A percentile compares a stretch with the other conserved stretches of the same genome.
These are phyloP conservation scores for Tulasnella sp. DNA, from an alignment of 768 basidiomycete species.

Conservation along the genomic window DNA sequence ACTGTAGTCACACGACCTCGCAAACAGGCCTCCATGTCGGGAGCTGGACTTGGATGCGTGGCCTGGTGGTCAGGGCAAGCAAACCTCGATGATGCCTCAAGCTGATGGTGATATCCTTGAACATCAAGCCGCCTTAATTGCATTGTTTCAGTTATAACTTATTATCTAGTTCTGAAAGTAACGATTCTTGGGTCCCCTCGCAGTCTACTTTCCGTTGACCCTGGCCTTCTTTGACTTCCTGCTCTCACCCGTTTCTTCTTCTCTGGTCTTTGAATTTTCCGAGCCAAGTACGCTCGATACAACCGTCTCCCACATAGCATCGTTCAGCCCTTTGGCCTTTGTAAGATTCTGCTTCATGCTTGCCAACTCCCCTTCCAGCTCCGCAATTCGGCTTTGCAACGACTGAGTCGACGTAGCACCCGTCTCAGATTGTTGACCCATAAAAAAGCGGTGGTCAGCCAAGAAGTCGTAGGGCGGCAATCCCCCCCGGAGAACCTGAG, in stretches of 20 bases:
- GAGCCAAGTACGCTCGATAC: slow-evolving; percentile 50
- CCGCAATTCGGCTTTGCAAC: slow-evolving; percentile 50
- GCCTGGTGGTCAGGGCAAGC: slow-evolving; percentile 23
- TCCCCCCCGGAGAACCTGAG: background rate
- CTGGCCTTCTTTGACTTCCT: background rate
- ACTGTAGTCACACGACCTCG: background rate
- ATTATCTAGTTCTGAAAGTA: background rate
- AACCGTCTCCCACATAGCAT: slow-evolving; percentile 85
- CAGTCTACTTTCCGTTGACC: background rate
- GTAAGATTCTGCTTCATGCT: slow-evolving; percentile 60
- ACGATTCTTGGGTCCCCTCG: background rate
- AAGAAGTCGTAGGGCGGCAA: slow-evolving; percentile 8
- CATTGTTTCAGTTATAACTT: background rate
- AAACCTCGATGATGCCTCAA: background rate
- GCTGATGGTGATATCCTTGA: background rate
- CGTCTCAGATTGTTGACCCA: slow-evolving; percentile 37
- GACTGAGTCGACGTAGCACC: slow-evolving; percentile 19
- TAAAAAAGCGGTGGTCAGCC: slow-evolving; percentile 58
- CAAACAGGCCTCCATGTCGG: slow-evolving; percentile 66
- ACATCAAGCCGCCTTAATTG: background rate
- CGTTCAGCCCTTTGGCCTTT: slow-evolving; percentile 85
- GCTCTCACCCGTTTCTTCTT: background rate
- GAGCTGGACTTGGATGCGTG: slow-evolving; percentile 60
- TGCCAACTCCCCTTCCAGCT: slow-evolving; percentile 66
- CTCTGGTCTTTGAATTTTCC: background rate